Percentiles rank a stretch among this genome's conserved stretches.
phyloP scores from a whole-genome alignment of 176 grass and related monocot genomes.

The Oryza meyeriana region DNA sequence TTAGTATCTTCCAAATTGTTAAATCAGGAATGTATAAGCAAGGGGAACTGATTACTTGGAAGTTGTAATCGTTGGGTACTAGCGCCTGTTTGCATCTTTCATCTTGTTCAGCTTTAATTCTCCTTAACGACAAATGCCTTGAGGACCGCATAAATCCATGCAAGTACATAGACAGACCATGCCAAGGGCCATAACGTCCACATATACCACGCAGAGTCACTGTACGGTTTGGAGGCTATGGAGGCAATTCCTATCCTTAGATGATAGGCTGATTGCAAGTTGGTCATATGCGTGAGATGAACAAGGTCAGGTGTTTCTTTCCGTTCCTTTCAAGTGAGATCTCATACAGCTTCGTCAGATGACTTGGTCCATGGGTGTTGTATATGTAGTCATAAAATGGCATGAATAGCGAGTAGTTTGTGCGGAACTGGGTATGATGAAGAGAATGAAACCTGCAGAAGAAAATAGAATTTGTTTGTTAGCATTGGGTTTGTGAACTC shows the following conservation, averaged over 20 bases:
- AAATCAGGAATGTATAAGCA: background rate
- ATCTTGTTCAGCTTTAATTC: slow-evolving; percentile 55
- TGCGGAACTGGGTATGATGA: slow-evolving; percentile 95
- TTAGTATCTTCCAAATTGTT: slow-evolving; percentile 17
- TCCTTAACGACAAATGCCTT: slow-evolving; percentile 78
- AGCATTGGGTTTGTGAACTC: background rate
- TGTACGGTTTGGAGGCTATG: slow-evolving; percentile 67
- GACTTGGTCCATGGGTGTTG: slow-evolving; percentile 77
- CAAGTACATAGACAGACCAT: slow-evolving; percentile 61
- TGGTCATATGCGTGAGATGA: slow-evolving; percentile 81
- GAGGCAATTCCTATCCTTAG: slow-evolving; percentile 79
- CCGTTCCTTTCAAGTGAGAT: slow-evolving; percentile 63
- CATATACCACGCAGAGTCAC: slow-evolving; percentile 58
- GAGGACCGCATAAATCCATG: slow-evolving; percentile 71
- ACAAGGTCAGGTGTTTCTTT: slow-evolving; percentile 66
- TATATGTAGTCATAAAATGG: slow-evolving; percentile 96
- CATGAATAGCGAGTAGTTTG: slow-evolving; percentile 95
- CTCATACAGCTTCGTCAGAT: slow-evolving; percentile 72
- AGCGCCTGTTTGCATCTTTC: slow-evolving; percentile 85
- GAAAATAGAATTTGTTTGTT: background rate
- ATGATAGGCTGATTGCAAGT: slow-evolving; percentile 70
- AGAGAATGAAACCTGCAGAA: slow-evolving; percentile 82
- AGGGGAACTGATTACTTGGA: slow-evolving; percentile 57
- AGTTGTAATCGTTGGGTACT: slow-evolving; percentile 87
- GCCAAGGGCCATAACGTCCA: slow-evolving; percentile 53